These are phyloP conservation scores for Exophiala viscosa DNA, from an alignment of 2,329 filamentous ascomycete genomes.

Conservation along the genomic window DNA sequence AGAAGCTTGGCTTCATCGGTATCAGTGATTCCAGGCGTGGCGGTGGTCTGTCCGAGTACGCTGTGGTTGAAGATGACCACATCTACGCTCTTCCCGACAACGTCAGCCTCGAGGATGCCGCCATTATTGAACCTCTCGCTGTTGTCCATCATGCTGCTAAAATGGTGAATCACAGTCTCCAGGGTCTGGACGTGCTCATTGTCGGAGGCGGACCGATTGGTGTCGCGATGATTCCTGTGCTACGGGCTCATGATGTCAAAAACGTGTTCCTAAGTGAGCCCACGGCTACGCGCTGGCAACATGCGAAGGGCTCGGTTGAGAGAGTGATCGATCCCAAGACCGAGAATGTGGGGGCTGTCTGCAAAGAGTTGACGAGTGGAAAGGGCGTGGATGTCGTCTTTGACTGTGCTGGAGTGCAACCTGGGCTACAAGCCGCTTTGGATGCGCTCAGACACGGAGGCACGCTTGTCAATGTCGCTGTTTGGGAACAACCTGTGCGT, in stretches of 20 bases:
- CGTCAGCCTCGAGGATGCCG: constrained; percentile 16
- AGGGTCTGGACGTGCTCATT: constrained; percentile 16
- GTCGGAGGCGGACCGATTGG: constrained; percentile 22
- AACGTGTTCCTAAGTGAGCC: constrained; percentile 19
- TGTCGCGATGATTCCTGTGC: constrained; percentile 9
- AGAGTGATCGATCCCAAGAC: constrained; percentile 15
- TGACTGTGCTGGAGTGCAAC: constrained; percentile 35
- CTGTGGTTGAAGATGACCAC: constrained; percentile 11
- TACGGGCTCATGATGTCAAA: constrained; percentile 15
- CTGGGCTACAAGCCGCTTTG: constrained; percentile 32
- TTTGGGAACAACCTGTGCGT: constrained; percentile 34
- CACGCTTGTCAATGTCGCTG: constrained; percentile 34
- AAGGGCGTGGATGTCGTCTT: constrained; percentile 35
- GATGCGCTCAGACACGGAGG: constrained; percentile 32
- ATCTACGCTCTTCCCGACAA: constrained; percentile 15
- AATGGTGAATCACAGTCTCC: constrained; percentile 25
- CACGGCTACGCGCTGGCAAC: constrained; percentile 8
- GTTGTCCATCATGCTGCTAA: constrained; percentile 20
- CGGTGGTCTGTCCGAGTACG: constrained; percentile 19
- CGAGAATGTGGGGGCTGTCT: constrained; percentile 29
- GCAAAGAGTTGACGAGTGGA: constrained; percentile 30
- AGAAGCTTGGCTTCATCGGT: constrained; percentile 14
- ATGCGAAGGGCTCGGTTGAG: constrained; percentile 10
- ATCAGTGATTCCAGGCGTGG: constrained; percentile 34
- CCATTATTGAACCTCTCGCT: constrained; percentile 20